Evolutionary conservation across 2,329 filamentous ascomycete species (phyloP).

Genomic region (Penicillium glabrum): DNA sequence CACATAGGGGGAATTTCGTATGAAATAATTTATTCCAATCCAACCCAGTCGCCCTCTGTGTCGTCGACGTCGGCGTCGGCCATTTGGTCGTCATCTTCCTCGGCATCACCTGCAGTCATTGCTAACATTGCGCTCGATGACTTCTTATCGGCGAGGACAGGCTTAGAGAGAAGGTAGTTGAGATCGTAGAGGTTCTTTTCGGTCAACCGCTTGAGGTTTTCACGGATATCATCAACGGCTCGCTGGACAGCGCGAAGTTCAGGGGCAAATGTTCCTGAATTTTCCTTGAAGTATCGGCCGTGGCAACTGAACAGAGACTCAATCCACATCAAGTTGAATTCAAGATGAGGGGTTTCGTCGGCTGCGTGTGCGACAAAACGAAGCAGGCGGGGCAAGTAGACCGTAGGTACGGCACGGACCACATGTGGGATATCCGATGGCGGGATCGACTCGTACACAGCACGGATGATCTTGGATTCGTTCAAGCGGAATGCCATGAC

Average conservation of each 20-base stretch:
- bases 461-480: conserved; percentile 75
- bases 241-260: conserved; percentile 82
- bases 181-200: conserved; percentile 89
- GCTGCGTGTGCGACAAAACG: conserved; percentile 85
- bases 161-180: conserved; percentile 70
- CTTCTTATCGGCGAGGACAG: conserved; percentile 37
- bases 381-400: conserved; percentile 82
- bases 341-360: conserved; percentile 87
- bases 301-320: conserved; percentile 77
- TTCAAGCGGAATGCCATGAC: conserved; percentile 98
- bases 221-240: conserved; percentile 75
- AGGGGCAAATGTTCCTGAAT: conserved; percentile 74
- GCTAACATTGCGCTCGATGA: conserved; percentile 29
- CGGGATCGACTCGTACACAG: conserved; percentile 82
- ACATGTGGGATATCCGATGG: conserved; percentile 72
- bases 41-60: conserved; percentile 54
- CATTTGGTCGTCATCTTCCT: conserved; percentile 30
- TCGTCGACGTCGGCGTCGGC: conserved; percentile 43
- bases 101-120: conserved; percentile 26
- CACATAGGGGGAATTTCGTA: conserved; percentile 5
- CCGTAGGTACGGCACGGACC: conserved; percentile 73
- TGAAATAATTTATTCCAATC: conserved; percentile 45
- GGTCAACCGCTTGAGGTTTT: conserved; percentile 77
- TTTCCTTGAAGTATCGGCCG: conserved; percentile 79
- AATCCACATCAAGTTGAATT: conserved; percentile 93